Evolutionary conservation across 495 filamentous ascomycete species (phyloP), one percentile per base, ranked within the genome.

Genomic region (Pseudevernia furfuracea): DNA sequence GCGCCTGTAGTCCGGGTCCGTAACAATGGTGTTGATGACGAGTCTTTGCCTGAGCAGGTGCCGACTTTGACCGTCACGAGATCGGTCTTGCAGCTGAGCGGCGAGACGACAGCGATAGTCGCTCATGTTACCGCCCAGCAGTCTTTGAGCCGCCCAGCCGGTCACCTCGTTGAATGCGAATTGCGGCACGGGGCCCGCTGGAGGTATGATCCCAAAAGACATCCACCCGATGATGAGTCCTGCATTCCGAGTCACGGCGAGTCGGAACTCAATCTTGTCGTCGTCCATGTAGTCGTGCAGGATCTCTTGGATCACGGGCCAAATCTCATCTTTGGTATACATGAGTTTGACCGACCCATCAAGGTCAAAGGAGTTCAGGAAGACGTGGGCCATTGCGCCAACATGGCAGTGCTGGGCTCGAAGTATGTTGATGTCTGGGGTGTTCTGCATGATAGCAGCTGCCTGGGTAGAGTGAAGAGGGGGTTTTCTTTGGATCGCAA

Each of bases 201-300:
- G 23, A 28, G 46, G 46, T 12, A 52, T 28, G 46, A 28, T 15
- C 4, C 23, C 23, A 15, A 52, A 28, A 5, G 46, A 52, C n/a
- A 52, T 52, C 46, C 46, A 52, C 10, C 46, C 46, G 2, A 30
- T 10, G 46, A 52, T 28, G 7, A 11, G 23, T 14, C 25, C 23
- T 12, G 46, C 0, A 15, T 52, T 9, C 11, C 25, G n/a, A 28
- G 46, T 9, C 23, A 52, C 23, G 3, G 46, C 46, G 6, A 52
- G 46, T 28, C 12, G 28, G 46, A 52, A 52, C 4, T 52, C 6
- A 15, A 52, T 52, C 1, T 14, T 30, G 46, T 15, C 10, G 23
- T 52, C 46, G 23, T 52, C 46, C 23, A 52, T 52, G 46, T 52
- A 52, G 46, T 52, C 46, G 46, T 52, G 46, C 23, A 52, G 46